A percentile compares a stretch with the other conserved stretches of the same genome.
Conservation (phyloP, 805 yeast genomes). For the Myxozyma vanderwaltii region DNA sequence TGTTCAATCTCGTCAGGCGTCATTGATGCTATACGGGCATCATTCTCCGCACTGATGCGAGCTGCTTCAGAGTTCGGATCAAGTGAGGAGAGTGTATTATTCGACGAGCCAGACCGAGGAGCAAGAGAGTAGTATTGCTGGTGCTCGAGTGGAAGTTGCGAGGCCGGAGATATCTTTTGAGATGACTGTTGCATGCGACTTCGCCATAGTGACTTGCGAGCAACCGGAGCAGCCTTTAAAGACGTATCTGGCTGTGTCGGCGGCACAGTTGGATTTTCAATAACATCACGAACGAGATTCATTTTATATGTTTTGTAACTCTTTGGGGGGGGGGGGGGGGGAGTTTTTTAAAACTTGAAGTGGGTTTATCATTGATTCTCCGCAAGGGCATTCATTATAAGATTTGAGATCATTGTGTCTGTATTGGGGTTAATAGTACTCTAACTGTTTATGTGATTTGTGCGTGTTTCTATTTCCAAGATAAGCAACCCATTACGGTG, state of each 20-base stretch:
- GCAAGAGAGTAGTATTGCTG: not conserved
- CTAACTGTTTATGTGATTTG: too few species aligned
- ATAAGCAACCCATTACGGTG: too few species aligned
- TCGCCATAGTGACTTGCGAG: slow-evolving; percentile 21
- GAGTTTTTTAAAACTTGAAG: too few species aligned
- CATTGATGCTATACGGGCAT: slow-evolving; percentile 29
- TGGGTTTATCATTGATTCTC: too few species aligned
- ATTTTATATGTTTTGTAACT: slow-evolving; percentile 3
- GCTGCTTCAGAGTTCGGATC: slow-evolving; percentile 21
- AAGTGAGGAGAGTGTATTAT: not conserved
- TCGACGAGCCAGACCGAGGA: not conserved
- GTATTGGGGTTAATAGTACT: too few species aligned
- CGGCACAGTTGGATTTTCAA: slow-evolving; percentile 17
- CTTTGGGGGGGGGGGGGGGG: too few species aligned
- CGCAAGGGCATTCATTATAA: too few species aligned
- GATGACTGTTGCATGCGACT: not conserved
- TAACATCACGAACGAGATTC: slow-evolving; percentile 24
- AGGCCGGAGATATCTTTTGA: not conserved
- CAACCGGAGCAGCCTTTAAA: not conserved
- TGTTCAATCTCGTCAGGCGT: slow-evolving; percentile 27
- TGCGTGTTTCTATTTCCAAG: too few species aligned
- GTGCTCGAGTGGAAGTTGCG: not conserved
- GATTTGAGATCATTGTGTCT: too few species aligned
- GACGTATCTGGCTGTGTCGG: not conserved
- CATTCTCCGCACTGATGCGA: slow-evolving; percentile 29